These are phyloP conservation scores for Pichia kudriavzevii DNA, from an alignment of 1,139 yeast genomes.

Conservation along the genomic window DNA sequence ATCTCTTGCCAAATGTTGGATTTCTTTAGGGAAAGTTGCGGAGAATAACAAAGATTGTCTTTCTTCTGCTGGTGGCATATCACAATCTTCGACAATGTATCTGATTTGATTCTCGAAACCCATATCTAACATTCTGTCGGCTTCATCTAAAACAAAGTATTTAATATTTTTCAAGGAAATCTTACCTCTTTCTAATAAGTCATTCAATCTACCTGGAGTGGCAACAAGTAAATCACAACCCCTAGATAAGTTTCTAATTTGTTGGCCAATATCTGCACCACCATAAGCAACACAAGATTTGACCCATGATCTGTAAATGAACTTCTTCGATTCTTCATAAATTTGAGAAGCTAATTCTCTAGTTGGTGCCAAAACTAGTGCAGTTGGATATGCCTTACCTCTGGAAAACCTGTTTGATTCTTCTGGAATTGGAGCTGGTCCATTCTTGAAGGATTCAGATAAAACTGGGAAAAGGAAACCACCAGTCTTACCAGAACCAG, in stretches of 20 bases:
- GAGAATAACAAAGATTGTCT: constrained; percentile 98
- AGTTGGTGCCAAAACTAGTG: constrained; percentile 94
- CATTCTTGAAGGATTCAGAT: constrained; percentile 81
- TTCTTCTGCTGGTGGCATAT: constrained; percentile 84
- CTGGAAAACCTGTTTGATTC: constrained; percentile 54
- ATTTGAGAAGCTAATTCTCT: constrained; percentile 98
- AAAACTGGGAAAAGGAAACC: constrained; percentile 98
- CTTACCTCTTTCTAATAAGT: constrained; percentile 88
- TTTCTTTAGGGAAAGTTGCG: constrained; percentile 97
- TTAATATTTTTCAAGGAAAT: constrained; percentile 85
- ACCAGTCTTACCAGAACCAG: constrained; percentile 99
- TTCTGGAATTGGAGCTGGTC: constrained; percentile 57
- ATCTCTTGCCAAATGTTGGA: constrained; percentile 94
- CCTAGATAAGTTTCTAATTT: constrained; percentile 80
- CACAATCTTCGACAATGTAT: constrained; percentile 95
- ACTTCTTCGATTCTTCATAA: constrained; percentile 91
- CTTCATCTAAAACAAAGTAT: constrained; percentile 94
- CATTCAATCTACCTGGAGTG: constrained; percentile 98
- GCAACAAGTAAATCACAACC: constrained; percentile 97
- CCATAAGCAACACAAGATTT: constrained; percentile 95
- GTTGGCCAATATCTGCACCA: constrained; percentile 90
- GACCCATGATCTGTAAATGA: constrained; percentile 98
- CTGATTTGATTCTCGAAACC: constrained; percentile 99
- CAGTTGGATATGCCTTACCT: constrained; percentile 87
- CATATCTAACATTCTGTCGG: constrained; percentile 99